Percentiles rank a stretch among this genome's conserved stretches.
Conservation (phyloP, 768 basidiomycete genomes). For the Lenzites betulinus region DNA sequence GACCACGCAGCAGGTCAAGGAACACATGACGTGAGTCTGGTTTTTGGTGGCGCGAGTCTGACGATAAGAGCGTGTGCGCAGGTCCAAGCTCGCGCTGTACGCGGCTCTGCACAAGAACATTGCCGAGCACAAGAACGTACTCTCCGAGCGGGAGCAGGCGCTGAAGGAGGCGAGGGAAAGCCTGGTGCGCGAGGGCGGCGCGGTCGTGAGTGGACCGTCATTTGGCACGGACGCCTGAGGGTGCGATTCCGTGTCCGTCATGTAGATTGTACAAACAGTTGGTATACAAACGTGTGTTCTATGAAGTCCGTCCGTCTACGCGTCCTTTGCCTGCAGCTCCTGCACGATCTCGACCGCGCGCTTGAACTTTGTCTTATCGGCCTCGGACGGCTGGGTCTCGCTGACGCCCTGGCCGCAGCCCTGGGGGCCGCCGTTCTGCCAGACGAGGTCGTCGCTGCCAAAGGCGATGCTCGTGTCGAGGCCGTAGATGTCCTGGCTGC, state of each 20-base stretch:
- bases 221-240: too few species aligned
- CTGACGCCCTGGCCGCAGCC: slow-evolving; percentile 60
- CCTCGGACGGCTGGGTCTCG: slow-evolving; percentile 50
- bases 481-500: slow-evolving; percentile 74
- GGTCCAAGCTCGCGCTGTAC: slow-evolving; percentile 51
- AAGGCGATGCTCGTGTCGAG: slow-evolving; percentile 66
- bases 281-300: not conserved
- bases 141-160: slow-evolving; percentile 43
- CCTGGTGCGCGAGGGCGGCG: slow-evolving; percentile 45
- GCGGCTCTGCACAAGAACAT: slow-evolving; percentile 44
- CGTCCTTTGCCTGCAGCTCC: slow-evolving; percentile 38
- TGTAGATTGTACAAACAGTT: not conserved
- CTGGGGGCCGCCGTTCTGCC: slow-evolving; percentile 61
- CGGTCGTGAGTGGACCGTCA: slow-evolving; percentile 34
- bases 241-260: not conserved
- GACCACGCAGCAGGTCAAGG: slow-evolving; percentile 38
- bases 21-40: slow-evolving; percentile 48
- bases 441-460: slow-evolving; percentile 55
- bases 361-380: slow-evolving; percentile 68
- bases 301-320: slow-evolving; percentile 1
- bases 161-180: slow-evolving; percentile 36
- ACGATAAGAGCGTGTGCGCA: slow-evolving; percentile 18
- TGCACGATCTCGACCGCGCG: slow-evolving; percentile 70
- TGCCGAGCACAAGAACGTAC: slow-evolving; percentile 41
- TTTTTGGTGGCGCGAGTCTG: not conserved